phyloP scores from a whole-genome alignment of 2,329 filamentous ascomycete genomes.

The Dothistroma septosporum region DNA sequence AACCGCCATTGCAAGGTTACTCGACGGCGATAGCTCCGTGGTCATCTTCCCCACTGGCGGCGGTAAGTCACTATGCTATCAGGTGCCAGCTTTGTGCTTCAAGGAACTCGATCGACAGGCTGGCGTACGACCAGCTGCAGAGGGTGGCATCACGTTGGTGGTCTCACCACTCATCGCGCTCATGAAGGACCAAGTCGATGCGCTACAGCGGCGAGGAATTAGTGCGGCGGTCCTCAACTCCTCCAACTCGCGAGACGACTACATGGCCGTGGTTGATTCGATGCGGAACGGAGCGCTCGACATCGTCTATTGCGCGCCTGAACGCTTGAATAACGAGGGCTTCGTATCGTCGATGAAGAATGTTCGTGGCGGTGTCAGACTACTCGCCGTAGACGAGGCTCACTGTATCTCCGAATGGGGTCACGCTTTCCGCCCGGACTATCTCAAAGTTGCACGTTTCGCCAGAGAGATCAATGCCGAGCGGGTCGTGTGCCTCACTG shows the following conservation, averaged over 20 bases:
- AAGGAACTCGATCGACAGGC: conserved; percentile 37
- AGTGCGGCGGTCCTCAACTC: conserved; percentile 55
- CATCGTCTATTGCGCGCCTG: conserved; percentile 57
- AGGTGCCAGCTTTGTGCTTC: conserved; percentile 44
- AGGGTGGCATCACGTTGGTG: conserved; percentile 52
- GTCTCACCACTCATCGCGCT: conserved; percentile 55
- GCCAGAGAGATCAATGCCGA: conserved; percentile 54
- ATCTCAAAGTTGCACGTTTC: conserved; percentile 55
- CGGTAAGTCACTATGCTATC: conserved; percentile 43
- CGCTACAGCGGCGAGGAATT: conserved; percentile 48
- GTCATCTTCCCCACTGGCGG: conserved; percentile 44
- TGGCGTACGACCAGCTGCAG: conserved; percentile 28
- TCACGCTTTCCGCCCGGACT: conserved; percentile 36
- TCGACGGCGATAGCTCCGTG: conserved; percentile 43
- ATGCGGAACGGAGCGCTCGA: conserved; percentile 48
- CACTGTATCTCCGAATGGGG: conserved; percentile 54
- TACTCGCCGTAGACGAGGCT: conserved; percentile 57
- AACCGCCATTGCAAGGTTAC: conserved; percentile 41
- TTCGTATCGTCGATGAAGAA: conserved; percentile 55
- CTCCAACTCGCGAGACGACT: conserved; percentile 45
- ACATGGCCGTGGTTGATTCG: conserved; percentile 43
- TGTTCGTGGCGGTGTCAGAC: conserved; percentile 53
- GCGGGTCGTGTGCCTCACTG: conserved; percentile 57
- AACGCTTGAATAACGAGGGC: conserved; percentile 58
- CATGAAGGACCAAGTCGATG: conserved; percentile 61